Evolutionary conservation across 2,329 filamentous ascomycete species (phyloP), one percentile per base, ranked within the genome.

Genomic region (Pseudocercospora macadamiae): DNA sequence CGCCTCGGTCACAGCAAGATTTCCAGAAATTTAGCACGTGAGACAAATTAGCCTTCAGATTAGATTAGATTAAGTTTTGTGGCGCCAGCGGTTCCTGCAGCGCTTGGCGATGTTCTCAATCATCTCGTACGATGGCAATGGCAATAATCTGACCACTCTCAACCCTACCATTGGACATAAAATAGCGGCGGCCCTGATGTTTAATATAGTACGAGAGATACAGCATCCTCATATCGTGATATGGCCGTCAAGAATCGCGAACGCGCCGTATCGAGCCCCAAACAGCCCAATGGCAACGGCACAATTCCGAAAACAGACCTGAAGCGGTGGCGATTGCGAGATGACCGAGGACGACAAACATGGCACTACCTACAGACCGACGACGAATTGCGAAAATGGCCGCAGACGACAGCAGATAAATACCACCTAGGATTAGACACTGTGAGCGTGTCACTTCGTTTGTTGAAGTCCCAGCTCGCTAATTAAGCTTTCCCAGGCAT

Each of bases 281-380:
- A 54, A 12, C 51, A 58, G 16, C 34, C 52, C 36, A 55, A 60
- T 34, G 57, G 57, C 45, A 69, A 70, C 62, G 62, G 61, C 54
- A 51, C 12, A 49, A 67, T 54, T 28, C 60, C 61, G 10, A 68
- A 66, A 39, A 97, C 92, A 3, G 93, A 99, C 75, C 85, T 85
- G 65, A 83, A 86, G 6, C 83, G 89, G 75, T 99, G 95, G 95
- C 85, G 95, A 62, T 77, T 97, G 72, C 83, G 86, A 61, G 89
- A 96, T 70, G 90, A 96, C 60, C 83, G 85, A 52, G 93, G 95
- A 49, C 83, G 90, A 55, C 92, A 97, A 69, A 96, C 91, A 51
- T 99, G 95, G 95, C 90, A 95, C 70, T 99, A 97, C 72, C 79
- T 99, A 2, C 77, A 83, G 63, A 84, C 85, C 8, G 88, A 95